Evolutionary conservation across 2,329 filamentous ascomycete species (phyloP), one percentile per base, ranked within the genome.

Genomic region (Lachnellula occidentalis): DNA sequence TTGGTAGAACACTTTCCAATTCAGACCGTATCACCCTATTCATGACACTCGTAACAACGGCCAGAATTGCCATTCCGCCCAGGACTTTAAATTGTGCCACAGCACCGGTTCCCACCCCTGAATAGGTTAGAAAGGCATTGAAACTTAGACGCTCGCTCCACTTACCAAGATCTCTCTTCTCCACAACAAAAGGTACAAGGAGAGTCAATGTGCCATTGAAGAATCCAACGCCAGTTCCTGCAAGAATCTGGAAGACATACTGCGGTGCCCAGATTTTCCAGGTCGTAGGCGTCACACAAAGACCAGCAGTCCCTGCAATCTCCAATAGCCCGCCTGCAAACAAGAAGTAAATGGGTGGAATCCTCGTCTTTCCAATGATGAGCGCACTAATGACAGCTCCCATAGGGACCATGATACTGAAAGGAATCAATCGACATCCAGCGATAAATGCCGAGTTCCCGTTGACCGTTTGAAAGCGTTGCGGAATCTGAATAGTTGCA

Each of bases 191-290:
- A 5, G 43, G 43, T 4, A 48, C 37, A 2, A 53, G 17, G 3
- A 53, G n/a, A 2, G 45, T 34, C 45, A 53, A 37, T 5, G 37
- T 24, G 5, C 22, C 45, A 17, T 42, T 48, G 27, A 27, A 48
- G 8, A 48, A 39, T 7, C 51, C 51, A 14, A 42, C 34, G 4
- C 51, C 51, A 21, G 36, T 17, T 6, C 51, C 45, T 7, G 51
- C 37, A 11, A 53, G n/a, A 4, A 53, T 12, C n/a, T 53, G 36
- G 17, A 42, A 53, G n/a, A 22, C 51, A 45, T 53, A 49, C n/a
- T 34, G 22, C 4, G 22, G 6, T 7, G 36, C 8, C 19, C 24
- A 14, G 8, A 34, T 34, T 6, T 21, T 24, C 4, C 6, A 19
- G 2, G 34, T 22, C 4, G 19, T n/a, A 4, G 51, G 45, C 14